Evolutionary conservation across 768 basidiomycete species (phyloP), one percentile per base, ranked within the genome.

Genomic region (Galerina sulciceps): DNA sequence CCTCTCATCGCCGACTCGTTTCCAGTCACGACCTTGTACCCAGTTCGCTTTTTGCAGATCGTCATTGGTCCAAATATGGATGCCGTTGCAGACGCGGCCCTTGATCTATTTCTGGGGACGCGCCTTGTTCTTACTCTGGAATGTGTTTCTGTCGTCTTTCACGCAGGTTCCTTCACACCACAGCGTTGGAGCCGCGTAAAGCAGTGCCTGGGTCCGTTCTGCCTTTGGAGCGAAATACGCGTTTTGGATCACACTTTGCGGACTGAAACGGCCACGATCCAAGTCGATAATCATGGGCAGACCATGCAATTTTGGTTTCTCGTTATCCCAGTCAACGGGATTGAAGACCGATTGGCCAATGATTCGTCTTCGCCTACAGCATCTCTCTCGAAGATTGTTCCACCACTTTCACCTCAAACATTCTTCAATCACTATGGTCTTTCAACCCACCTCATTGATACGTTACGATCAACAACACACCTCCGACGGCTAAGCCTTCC

Each of bases 31-130:
- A 2, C 49, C 18, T 40, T 51, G 18, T 51, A 38, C 37, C 49
- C 49, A 17, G 20, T 5, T 18, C 20, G 37, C 14, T 6, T 40
- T n/a, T 36, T 51, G 26, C 37, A 38, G 23, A 51, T 51, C 11
- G 11, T 51, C 49, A 51, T 51, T 40, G 49, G 49, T 40, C 49
- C 49, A 3, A 37, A 51, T 40, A 51, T 51, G 36, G 49, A 51
- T 17, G 17, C n/a, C 6, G 49, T 13, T 20, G 15, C 49, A 6
- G 49, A 40, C 3, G 49, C 49, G 40, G 49, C 49, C 18, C 49
- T 51, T 15, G 36, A 40, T 23, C 36, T 51, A 4, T 20, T 51
- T 15, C 49, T 51, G 2, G 37, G 36, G 5, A 14, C 49, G 15
- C 13, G 36, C 10, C 23, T 51, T 38, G 10, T 14, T 36, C 10